Evolutionary conservation across 306 rosid species (phyloP).

Genomic region (Cicer judaicum): DNA sequence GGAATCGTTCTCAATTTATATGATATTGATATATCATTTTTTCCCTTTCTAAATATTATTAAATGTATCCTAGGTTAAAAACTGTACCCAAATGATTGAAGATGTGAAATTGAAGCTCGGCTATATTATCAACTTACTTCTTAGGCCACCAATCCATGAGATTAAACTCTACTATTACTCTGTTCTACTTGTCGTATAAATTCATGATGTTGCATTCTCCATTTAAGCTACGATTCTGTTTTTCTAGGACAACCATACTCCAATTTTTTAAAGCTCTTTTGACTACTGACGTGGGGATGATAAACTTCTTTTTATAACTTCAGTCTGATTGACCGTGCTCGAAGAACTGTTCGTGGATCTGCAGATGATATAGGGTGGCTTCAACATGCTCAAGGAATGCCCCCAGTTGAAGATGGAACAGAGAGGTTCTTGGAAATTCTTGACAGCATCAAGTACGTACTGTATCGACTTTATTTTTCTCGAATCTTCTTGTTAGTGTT

Average conservation of each 20-base stretch:
- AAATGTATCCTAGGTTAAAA: slow-evolving; percentile 19
- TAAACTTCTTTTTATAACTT: slow-evolving; percentile 44
- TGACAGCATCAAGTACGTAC: slow-evolving; percentile 64
- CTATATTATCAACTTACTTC: slow-evolving; percentile 11
- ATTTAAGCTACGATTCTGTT: background rate
- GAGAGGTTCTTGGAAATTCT: slow-evolving; percentile 83
- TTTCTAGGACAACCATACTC: slow-evolving; percentile 18
- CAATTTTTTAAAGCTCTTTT: slow-evolving; percentile 8
- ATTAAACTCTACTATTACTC: slow-evolving; percentile 22
- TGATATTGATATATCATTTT: slow-evolving; percentile 17
- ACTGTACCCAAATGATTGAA: slow-evolving; percentile 25
- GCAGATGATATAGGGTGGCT: slow-evolving; percentile 99
- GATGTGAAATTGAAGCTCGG: slow-evolving; percentile 22
- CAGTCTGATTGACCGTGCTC: slow-evolving; percentile 86
- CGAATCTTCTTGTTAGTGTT: slow-evolving; percentile 20
- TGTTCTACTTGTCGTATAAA: slow-evolving; percentile 1
- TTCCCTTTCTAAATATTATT: slow-evolving; percentile 6
- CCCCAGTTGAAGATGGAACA: slow-evolving; percentile 87
- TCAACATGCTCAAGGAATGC: slow-evolving; percentile 80
- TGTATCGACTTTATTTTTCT: slow-evolving; percentile 34
- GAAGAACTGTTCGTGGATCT: slow-evolving; percentile 89
- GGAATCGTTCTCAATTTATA: slow-evolving; percentile 7
- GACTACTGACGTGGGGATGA: slow-evolving; percentile 22
- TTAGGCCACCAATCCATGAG: background rate
- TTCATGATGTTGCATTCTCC: slow-evolving; percentile 33